Percentiles rank a stretch among this genome's conserved stretches.
These are phyloP conservation scores for Cryptococcus wingfieldii DNA, from an alignment of 1,284 basidiomycete species.

Conservation along the genomic window DNA sequence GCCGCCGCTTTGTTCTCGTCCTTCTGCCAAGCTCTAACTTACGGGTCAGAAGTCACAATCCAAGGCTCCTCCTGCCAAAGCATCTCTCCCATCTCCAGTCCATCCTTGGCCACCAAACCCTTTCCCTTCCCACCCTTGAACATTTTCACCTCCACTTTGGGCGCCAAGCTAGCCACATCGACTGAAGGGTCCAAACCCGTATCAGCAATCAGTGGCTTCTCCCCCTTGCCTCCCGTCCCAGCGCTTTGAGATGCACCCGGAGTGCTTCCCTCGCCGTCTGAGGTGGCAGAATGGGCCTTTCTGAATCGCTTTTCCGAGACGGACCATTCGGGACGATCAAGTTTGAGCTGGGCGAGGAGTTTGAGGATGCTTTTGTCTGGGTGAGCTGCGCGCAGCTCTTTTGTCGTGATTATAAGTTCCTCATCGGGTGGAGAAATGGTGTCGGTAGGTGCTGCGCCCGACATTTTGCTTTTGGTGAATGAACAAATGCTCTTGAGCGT, in stretches of 20 bases:
- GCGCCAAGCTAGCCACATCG: slow-evolving; percentile 60
- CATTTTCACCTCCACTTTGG: slow-evolving; percentile 63
- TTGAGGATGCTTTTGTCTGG: slow-evolving; percentile 66
- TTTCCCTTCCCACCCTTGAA: slow-evolving; percentile 70
- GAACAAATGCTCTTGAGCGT: no score
- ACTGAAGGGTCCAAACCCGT: slow-evolving; percentile 66
- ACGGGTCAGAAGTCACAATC: slow-evolving; percentile 44
- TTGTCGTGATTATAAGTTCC: slow-evolving; percentile 51
- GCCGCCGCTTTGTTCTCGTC: background rate
- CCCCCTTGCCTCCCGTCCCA: slow-evolving; percentile 9
- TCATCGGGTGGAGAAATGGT: slow-evolving; percentile 45
- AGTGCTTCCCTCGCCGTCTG: background rate
- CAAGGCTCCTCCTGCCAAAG: slow-evolving; percentile 70
- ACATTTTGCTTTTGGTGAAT: no score
- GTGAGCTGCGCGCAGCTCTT: slow-evolving; percentile 54
- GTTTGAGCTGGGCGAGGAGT: slow-evolving; percentile 61
- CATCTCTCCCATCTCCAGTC: slow-evolving; percentile 65
- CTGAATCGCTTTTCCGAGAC: slow-evolving; percentile 76
- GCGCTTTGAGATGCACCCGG: slow-evolving; percentile 23
- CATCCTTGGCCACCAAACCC: slow-evolving; percentile 67
- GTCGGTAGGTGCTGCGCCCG: slow-evolving; percentile 15
- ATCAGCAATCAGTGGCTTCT: slow-evolving; percentile 53
- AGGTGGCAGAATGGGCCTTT: slow-evolving; percentile 54
- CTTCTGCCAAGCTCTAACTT: slow-evolving; percentile 9
- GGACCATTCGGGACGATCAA: slow-evolving; percentile 61